A percentile compares a stretch with the other conserved stretches of the same genome.
Conservation (phyloP, 2,329 filamentous ascomycete species). For the Neurospora crassa region DNA sequence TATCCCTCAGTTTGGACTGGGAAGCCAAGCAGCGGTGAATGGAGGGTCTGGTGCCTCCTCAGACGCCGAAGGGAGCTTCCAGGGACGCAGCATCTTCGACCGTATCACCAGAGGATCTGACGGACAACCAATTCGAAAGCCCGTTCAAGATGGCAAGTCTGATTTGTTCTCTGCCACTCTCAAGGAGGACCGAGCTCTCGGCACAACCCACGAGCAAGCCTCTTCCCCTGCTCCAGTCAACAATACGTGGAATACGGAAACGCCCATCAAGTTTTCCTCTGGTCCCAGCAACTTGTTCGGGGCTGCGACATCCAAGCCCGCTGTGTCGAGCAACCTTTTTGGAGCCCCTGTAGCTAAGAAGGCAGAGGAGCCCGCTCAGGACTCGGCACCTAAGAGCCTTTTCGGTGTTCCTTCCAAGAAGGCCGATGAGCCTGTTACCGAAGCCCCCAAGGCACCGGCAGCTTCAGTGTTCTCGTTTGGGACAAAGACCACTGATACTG, state of each 20-base stretch:
- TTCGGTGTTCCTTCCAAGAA: constrained; percentile 15
- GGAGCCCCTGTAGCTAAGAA: constrained; percentile 2
- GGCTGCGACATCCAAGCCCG: constrained; percentile 24
- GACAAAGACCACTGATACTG: constrained; percentile 7
- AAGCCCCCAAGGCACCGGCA: constrained; percentile 9
- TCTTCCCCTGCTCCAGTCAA: constrained; percentile 22
- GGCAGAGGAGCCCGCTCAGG: constrained; percentile 19
- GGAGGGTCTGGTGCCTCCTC: constrained; percentile 28
- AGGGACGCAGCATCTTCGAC: constrained; percentile 45
- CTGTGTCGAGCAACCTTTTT: constrained; percentile 11
- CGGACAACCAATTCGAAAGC: constrained; percentile 38
- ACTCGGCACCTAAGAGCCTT: constrained; percentile 20
- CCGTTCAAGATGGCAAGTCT: constrained; percentile 21
- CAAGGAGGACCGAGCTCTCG: constrained; percentile 34
- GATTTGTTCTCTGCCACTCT: constrained; percentile 22
- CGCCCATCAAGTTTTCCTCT: constrained; percentile 44
- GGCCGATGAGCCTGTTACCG: constrained; percentile 8
- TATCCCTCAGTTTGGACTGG: constrained; percentile 28
- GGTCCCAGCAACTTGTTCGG: constrained; percentile 25
- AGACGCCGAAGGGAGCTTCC: constrained; percentile 34
- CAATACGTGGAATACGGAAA: constrained; percentile 39
- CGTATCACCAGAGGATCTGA: constrained; percentile 41
- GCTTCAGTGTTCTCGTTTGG: constrained; percentile 5
- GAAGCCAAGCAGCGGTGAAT: constrained; percentile 20
- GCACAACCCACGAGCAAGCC: constrained; percentile 30